phyloP scores from a whole-genome alignment of 495 filamentous ascomycete genomes.

The Daldinia caldariorum region DNA sequence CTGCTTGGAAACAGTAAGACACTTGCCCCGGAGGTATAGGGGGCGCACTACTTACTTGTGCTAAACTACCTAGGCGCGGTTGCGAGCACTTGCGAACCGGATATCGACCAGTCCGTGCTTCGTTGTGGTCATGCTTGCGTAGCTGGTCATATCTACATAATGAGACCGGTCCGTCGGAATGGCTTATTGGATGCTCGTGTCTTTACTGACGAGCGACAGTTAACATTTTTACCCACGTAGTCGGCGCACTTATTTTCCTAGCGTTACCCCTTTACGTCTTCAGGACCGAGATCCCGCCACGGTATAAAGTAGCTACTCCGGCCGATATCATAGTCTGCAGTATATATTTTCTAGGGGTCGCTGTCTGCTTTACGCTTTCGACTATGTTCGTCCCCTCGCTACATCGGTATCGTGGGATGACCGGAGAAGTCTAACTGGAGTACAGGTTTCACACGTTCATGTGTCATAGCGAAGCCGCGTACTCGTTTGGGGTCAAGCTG shows the following conservation, averaged over 20 bases:
- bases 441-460: slow-evolving; percentile 60
- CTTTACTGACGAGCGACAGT: background rate
- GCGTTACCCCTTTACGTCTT: slow-evolving; percentile 53
- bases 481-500: slow-evolving; percentile 54
- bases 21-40: background rate
- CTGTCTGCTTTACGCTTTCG: slow-evolving; percentile 62
- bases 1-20: background rate
- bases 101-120: slow-evolving; percentile 40
- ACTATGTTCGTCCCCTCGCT: slow-evolving; percentile 26
- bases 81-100: slow-evolving; percentile 35
- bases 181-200: background rate
- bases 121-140: slow-evolving; percentile 47
- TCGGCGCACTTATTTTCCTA: slow-evolving; percentile 60
- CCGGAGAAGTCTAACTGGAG: background rate
- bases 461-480: slow-evolving; percentile 56
- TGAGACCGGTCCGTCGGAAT: background rate
- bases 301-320: slow-evolving; percentile 45
- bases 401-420: background rate
- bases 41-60: background rate
- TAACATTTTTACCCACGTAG: background rate
- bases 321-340: slow-evolving; percentile 58
- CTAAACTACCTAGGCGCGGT: slow-evolving; percentile 18
- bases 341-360: slow-evolving; percentile 61
- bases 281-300: slow-evolving; percentile 44
- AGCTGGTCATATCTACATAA: slow-evolving; percentile 55